Evolutionary conservation across 495 filamentous ascomycete genomes (phyloP).

Genomic region (Daldinia vernicosa): DNA sequence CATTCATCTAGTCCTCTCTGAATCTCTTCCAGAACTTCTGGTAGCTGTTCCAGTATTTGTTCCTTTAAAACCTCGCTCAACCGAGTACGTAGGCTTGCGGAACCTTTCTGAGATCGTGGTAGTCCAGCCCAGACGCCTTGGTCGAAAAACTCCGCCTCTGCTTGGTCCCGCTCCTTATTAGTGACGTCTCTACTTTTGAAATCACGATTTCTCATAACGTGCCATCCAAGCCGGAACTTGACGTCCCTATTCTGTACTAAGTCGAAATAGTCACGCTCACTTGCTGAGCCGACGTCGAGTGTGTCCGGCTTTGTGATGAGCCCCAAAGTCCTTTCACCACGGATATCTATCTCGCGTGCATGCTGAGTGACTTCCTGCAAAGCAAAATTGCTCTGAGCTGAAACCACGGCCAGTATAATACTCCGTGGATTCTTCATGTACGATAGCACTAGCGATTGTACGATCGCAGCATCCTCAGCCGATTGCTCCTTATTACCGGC

Average conservation of each 20-base stretch:
- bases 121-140: slow-evolving; percentile 53
- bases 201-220: slow-evolving; percentile 71
- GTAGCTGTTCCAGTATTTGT: slow-evolving; percentile 46
- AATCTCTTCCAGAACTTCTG: slow-evolving; percentile 43
- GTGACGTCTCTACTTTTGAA: slow-evolving; percentile 56
- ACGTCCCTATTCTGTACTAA: slow-evolving; percentile 69
- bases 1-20: slow-evolving; percentile 39
- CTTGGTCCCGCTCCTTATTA: slow-evolving; percentile 50
- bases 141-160: slow-evolving; percentile 56
- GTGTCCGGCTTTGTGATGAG: slow-evolving; percentile 87
- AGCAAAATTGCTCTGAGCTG: slow-evolving; percentile 69
- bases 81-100: slow-evolving; percentile 26
- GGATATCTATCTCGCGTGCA: slow-evolving; percentile 76
- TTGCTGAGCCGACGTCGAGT: slow-evolving; percentile 57
- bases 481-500: slow-evolving; percentile 59
- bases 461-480: slow-evolving; percentile 59
- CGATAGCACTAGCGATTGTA: slow-evolving; percentile 60
- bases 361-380: slow-evolving; percentile 73
- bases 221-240: slow-evolving; percentile 73
- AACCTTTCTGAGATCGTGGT: slow-evolving; percentile 39
- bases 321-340: slow-evolving; percentile 80
- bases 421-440: slow-evolving; percentile 69
- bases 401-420: slow-evolving; percentile 73
- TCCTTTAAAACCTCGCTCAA: slow-evolving; percentile 45
- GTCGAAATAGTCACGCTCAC: slow-evolving; percentile 61